Evolutionary conservation across 306 rosid species (phyloP).

Genomic region (Dicorynia guianensis): DNA sequence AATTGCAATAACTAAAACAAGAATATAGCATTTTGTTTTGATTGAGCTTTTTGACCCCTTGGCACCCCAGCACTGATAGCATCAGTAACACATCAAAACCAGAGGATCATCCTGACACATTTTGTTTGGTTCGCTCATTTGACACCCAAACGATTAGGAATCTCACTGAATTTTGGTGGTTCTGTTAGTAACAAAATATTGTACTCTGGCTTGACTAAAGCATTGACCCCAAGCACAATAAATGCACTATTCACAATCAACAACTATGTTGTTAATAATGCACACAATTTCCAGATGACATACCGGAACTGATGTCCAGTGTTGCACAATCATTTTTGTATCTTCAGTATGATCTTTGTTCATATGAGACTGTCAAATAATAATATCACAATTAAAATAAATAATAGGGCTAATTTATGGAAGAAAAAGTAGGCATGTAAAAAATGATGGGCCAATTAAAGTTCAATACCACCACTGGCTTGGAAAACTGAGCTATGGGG

Average conservation of each 20-base stretch:
- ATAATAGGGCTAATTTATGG: slow-evolving; percentile 12
- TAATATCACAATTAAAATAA: slow-evolving; percentile 33
- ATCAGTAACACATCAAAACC: slow-evolving; percentile 9
- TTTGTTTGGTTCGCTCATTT: slow-evolving; percentile 29
- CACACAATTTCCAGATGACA: slow-evolving; percentile 16
- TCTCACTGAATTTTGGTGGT: slow-evolving; percentile 5
- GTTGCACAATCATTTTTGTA: slow-evolving; percentile 86
- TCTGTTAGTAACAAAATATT: slow-evolving; percentile 1
- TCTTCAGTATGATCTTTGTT: slow-evolving; percentile 94
- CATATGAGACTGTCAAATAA: slow-evolving; percentile 84
- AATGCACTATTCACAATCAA: too few relatives aligned
- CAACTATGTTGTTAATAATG: slow-evolving; percentile 10
- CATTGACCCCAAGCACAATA: too few relatives aligned
- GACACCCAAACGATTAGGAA: slow-evolving; percentile 19
- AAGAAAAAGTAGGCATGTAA: slow-evolving; percentile 28
- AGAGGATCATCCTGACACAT: slow-evolving; percentile 17
- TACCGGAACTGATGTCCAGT: slow-evolving; percentile 89
- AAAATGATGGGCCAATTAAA: slow-evolving; percentile 34
- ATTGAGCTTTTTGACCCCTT: background rate
- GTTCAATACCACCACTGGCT: slow-evolving; percentile 82
- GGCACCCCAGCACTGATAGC: slow-evolving; percentile 9
- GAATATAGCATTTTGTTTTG: slow-evolving; percentile 13
- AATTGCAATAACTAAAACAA: background rate
- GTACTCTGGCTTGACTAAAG: slow-evolving; percentile 29
- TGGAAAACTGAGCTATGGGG: slow-evolving; percentile 90